Conservation (phyloP, 202 grass and related monocot genomes). For the Eragrostis tef region DNA sequence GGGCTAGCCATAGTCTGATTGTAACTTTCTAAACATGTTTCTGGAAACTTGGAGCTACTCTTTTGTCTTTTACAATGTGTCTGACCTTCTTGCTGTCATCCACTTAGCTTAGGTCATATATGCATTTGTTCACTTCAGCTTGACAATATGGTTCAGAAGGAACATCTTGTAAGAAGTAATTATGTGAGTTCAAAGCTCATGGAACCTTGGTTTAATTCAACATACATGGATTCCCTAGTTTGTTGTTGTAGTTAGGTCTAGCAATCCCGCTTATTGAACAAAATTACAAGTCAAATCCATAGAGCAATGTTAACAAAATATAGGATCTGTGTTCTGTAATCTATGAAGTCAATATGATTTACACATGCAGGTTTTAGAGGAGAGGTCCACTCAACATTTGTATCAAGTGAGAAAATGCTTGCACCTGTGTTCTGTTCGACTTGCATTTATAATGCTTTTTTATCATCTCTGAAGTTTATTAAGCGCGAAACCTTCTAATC, state of each 20-base stretch:
- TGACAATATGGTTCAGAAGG: conserved; percentile 3
- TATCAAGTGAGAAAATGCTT: conserved; percentile 13
- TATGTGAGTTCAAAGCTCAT: neutral
- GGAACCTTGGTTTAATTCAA: neutral
- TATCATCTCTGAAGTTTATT: neutral
- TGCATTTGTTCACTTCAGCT: neutral
- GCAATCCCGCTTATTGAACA: neutral
- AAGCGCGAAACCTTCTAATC: neutral
- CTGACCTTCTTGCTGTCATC: neutral
- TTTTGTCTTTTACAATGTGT: neutral
- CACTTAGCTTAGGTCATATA: conserved; percentile 3
- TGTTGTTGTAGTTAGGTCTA: neutral
- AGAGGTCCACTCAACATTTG: conserved; percentile 6
- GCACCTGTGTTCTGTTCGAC: neutral
- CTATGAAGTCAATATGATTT: neutral
- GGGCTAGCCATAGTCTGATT: neutral
- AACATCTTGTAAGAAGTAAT: conserved; percentile 8
- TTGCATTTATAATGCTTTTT: neutral
- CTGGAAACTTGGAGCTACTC: conserved; percentile 9
- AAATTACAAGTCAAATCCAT: neutral
- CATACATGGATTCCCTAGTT: neutral
- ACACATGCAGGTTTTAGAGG: neutral
- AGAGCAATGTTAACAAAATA: neutral
- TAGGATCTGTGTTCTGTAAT: neutral
- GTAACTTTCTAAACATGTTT: conserved; percentile 12